Evolutionary conservation across 495 filamentous ascomycete species (phyloP), one percentile per base, ranked within the genome.

Genomic region (Neurospora sp.): DNA sequence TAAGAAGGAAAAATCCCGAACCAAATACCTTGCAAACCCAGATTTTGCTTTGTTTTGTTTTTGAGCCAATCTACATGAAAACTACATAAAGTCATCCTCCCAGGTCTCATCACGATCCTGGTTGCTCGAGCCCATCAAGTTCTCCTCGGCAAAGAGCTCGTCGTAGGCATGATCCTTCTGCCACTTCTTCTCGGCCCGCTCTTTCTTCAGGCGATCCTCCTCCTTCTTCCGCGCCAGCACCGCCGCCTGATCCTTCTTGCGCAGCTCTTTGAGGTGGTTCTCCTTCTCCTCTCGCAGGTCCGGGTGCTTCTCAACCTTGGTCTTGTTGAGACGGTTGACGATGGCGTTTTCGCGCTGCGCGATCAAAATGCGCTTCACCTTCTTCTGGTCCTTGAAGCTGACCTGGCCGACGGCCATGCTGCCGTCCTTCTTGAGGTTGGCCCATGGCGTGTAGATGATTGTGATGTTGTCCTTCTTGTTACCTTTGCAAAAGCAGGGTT

Each of bases 401-500:
- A 99, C 96, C 81, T 99, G 96, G 31, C 96, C 96, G 4, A 90
- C 90, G 5, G 93, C 94, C 96, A 99, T 99, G 77, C 89, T 91
- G n/a, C 94, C 94, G 76, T 96, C 93, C 80, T 98, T 99, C 81
- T 92, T 90, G 7, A 99, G 90, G 79, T 99, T 99, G 48, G 93
- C 92, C 96, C 96, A 98, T 23, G 96, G 96, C 4, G 96, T 99
- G 83, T 98, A 99, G 76, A 99, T 94, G 72, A 99, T 83, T 18
- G 92, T 96, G 74, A 98, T 86, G 82, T 98, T 98, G 78, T 98
- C 96, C 84, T 98, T 98, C 83, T 99, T 99, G 84, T 98, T 99
- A 73, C 96, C 92, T 93, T 69, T 2, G 27, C 14, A 35, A 27
- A 12, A 46, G 20, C 31, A 18, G 8, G 1, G 35, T 72, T n/a